Evolutionary conservation across 2,329 filamentous ascomycete species (phyloP).

Genomic region (Gremmenia infestans): DNA sequence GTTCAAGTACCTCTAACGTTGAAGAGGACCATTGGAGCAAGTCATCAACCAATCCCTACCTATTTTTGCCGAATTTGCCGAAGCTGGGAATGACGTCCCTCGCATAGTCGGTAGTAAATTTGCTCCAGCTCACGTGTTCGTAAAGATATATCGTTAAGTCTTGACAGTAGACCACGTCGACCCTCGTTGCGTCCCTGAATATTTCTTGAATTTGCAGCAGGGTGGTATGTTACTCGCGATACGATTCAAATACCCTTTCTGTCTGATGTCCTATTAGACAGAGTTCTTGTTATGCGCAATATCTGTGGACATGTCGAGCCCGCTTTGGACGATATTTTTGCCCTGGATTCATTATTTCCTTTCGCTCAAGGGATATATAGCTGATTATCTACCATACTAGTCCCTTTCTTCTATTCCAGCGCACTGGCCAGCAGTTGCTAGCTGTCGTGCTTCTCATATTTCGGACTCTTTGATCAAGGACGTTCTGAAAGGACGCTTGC

Average conservation of each 20-base stretch:
- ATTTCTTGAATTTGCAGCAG: slow-evolving; percentile 10
- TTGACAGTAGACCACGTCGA: slow-evolving; percentile 9
- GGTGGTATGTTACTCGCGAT: neutral
- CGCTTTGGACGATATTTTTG: slow-evolving; percentile 19
- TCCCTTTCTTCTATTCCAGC: too few relatives aligned
- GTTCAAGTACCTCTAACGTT: neutral
- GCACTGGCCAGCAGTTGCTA: neutral
- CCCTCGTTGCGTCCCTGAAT: slow-evolving; percentile 4
- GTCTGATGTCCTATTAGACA: slow-evolving; percentile 3
- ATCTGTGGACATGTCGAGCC: slow-evolving; percentile 21
- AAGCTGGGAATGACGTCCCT: neutral
- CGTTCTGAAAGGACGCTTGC: slow-evolving; percentile 17
- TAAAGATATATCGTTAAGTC: neutral
- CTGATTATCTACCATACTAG: too few relatives aligned
- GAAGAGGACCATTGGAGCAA: slow-evolving; percentile 1
- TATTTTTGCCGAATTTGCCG: slow-evolving; percentile 2
- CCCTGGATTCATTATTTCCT: slow-evolving; percentile 19
- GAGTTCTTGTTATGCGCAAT: slow-evolving; percentile 22
- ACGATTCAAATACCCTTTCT: too few relatives aligned
- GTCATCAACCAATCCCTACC: slow-evolving; percentile 8
- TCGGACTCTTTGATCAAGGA: slow-evolving; percentile 18
- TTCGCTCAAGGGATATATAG: too few relatives aligned
- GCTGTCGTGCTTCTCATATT: too few relatives aligned
- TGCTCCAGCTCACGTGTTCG: neutral
- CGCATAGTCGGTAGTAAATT: slow-evolving; percentile 5